These are phyloP conservation scores for Xerocomellus intermedius DNA, from an alignment of 768 basidiomycete species.

Conservation along the genomic window DNA sequence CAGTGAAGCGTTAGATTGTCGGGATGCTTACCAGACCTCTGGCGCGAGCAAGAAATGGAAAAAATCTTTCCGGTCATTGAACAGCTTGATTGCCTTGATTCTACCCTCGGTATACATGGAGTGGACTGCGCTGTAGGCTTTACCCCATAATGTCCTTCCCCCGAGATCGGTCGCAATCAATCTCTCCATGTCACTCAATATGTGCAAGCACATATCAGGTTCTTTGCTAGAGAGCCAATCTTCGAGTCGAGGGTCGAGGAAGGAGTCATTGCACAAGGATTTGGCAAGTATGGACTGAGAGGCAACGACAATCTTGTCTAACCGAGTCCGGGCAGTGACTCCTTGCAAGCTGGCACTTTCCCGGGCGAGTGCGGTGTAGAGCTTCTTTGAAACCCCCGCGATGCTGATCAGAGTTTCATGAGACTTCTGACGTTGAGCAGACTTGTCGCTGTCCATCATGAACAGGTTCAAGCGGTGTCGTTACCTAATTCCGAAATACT, in stretches of 20 bases:
- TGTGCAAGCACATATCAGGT: slow-evolving; percentile 4
- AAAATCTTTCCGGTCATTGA: neutral
- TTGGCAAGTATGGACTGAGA: neutral
- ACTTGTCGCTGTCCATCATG: neutral
- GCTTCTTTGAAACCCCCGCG: neutral
- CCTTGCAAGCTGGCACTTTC: neutral
- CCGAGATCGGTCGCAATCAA: neutral
- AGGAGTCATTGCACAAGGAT: neutral
- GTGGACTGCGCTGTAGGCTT: neutral
- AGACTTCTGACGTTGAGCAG: neutral
- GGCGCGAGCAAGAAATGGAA: neutral
- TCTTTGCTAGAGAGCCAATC: slow-evolving; percentile 4
- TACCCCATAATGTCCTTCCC: neutral
- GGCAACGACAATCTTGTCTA: neutral
- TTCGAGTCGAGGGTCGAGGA: neutral
- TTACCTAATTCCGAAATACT: slow-evolving; percentile 11
- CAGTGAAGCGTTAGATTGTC: neutral
- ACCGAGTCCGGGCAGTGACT: neutral
- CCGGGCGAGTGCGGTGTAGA: neutral
- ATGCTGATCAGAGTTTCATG: neutral
- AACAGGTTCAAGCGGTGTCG: neutral
- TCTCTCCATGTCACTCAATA: neutral
- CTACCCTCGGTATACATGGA: neutral
- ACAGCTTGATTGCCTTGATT: slow-evolving; percentile 1
- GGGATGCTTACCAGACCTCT: neutral